phyloP scores from a whole-genome alignment of 257 asterid genomes.

The Ballota nigra region DNA sequence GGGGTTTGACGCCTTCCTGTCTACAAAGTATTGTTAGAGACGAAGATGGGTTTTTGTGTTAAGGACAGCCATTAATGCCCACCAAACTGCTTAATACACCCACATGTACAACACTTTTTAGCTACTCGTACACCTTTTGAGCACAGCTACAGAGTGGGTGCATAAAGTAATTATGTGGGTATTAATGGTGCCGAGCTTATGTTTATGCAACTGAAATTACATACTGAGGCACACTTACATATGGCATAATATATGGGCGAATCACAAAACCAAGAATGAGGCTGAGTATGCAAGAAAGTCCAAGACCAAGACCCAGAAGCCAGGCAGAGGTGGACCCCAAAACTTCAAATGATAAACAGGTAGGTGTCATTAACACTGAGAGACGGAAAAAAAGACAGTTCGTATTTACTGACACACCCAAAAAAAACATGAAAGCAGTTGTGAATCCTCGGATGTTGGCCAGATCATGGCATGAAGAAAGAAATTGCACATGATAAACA shows the following conservation, averaged over 20 bases:
- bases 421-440: too few species aligned
- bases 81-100: too few species aligned
- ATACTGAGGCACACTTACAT: slow-evolving; percentile 49
- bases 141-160: too few species aligned
- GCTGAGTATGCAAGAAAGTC: slow-evolving; percentile 60
- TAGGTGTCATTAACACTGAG: too few species aligned
- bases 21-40: slow-evolving; percentile 57
- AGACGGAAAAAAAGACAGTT: too few species aligned
- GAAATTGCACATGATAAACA: neutral
- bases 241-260: slow-evolving; percentile 59
- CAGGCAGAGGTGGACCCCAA: slow-evolving; percentile 52
- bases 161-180: too few species aligned
- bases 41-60: slow-evolving; percentile 11
- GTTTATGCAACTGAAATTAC: neutral
- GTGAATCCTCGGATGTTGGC: neutral
- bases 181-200: too few species aligned
- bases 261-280: slow-evolving; percentile 58
- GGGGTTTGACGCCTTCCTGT: slow-evolving; percentile 65
- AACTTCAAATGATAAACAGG: slow-evolving; percentile 36
- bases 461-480: neutral
- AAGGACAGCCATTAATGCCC: too few species aligned
- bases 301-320: slow-evolving; percentile 56
- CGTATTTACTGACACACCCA: too few species aligned
- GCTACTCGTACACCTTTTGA: too few species aligned
- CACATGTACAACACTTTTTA: too few species aligned